These are phyloP conservation scores for Apiosordaria backusii DNA, from an alignment of 495 filamentous ascomycete genomes.

Conservation along the genomic window DNA sequence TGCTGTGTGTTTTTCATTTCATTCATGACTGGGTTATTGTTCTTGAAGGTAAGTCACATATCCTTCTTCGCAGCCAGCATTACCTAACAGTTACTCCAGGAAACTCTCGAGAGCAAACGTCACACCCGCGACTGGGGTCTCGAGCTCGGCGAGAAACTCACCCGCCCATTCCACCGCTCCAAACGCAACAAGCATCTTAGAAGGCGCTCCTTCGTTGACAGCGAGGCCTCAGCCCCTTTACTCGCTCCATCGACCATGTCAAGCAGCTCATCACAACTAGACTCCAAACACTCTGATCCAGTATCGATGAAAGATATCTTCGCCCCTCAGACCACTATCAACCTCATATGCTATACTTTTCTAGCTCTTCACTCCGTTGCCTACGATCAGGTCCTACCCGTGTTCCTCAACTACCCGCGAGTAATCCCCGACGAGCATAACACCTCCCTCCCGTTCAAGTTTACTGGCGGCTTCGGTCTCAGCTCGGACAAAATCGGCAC, in stretches of 20 bases:
- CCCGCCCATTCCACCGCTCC: conserved; percentile 33
- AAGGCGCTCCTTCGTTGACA: conserved; percentile 41
- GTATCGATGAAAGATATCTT: conserved; percentile 66
- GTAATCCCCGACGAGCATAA: conserved; percentile 47
- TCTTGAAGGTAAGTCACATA: conserved; percentile 50
- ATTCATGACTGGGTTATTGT: conserved; percentile 64
- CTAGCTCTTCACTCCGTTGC: conserved; percentile 73
- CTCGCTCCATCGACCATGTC: conserved; percentile 34
- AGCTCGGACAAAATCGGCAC: conserved; percentile 68
- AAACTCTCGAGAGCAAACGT: conserved; percentile 67
- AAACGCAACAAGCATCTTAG: conserved; percentile 25
- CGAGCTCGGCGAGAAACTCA: conserved; percentile 55
- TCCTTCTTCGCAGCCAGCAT: conserved; percentile 6
- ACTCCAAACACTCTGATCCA: conserved; percentile 17
- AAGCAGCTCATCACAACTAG: background rate
- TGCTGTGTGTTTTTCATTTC: conserved; percentile 70
- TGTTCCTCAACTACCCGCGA: conserved; percentile 72
- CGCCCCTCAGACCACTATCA: conserved; percentile 68
- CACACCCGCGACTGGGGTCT: conserved; percentile 66
- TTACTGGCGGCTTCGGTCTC: conserved; percentile 68
- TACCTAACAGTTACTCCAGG: conserved; percentile 39
- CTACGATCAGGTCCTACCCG: conserved; percentile 75
- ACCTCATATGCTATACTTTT: conserved; percentile 70
- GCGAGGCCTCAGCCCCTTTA: conserved; percentile 43
- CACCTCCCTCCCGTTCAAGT: conserved; percentile 70